Evolutionary conservation across 352 stramenopile genomes (phyloP), one percentile per base, ranked within the genome.

Genomic region (Discostella stelligera): DNA sequence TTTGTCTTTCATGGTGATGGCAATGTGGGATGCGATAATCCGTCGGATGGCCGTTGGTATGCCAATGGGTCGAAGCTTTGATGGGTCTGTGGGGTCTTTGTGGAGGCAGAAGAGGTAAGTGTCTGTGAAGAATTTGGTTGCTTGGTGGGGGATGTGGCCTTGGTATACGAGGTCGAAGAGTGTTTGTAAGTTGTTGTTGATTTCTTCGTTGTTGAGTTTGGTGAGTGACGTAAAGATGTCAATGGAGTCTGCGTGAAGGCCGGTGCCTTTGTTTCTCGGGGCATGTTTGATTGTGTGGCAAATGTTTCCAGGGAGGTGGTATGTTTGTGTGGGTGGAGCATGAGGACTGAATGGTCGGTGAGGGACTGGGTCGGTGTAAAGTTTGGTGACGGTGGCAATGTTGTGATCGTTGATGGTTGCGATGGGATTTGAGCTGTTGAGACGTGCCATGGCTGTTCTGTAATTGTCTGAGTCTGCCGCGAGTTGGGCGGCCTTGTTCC

Each of bases 401-500:
- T 76, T 76, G 25, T 37, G 0, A 18, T 21, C n/a, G 16, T 30
- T 27, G 20, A 66, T 68, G 16, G 56, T 65, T 23, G 72, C 63
- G 20, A 71, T 70, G 0, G 56, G 3, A 14, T 59, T 30, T 20
- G 7, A 41, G 23, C 20, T 52, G 20, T 16, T 41, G 2, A 55
- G 7, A 11, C 66, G 48, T 8, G 66, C 23, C 6, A 70, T 32
- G n/a, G 72, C 64, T 8, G 72, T 66, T 37, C 27, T 27, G 16
- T 49, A 75, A 30, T 80, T 74, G 60, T 80, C 64, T 10, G 39
- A 55, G 20, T 80, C 52, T 25, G 65, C 64, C 11, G 65, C 64
- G 11, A 60, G 39, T 41, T 72, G 62, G 2, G 56, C 56, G 25
- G 41, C 48, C 3, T 23, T n/a, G 25, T 56, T 54, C 7, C 6